These are phyloP conservation scores for Botrytis tulipae DNA, from an alignment of 2,329 filamentous ascomycete species.

Conservation along the genomic window DNA sequence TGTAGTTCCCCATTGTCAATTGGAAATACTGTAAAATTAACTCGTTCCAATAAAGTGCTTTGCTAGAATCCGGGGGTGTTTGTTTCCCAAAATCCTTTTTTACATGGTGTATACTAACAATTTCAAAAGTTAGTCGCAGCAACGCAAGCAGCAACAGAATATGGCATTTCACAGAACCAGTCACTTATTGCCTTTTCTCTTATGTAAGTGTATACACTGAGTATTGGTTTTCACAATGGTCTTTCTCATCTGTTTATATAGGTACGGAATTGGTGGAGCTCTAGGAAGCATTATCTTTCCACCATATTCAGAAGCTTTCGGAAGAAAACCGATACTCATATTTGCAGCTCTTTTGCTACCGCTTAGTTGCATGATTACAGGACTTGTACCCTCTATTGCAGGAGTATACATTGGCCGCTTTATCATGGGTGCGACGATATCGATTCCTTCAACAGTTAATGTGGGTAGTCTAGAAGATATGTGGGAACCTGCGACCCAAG, in stretches of 20 bases:
- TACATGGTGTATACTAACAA: not conserved
- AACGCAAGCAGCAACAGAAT: slow-evolving; percentile 5
- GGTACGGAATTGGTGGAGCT: slow-evolving; percentile 38
- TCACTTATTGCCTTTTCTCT: slow-evolving; percentile 12
- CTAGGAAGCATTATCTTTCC: slow-evolving; percentile 43
- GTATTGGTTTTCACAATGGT: not conserved
- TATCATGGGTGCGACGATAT: slow-evolving; percentile 46
- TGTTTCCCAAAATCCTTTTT: not conserved
- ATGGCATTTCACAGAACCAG: slow-evolving; percentile 12
- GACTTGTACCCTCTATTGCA: slow-evolving; percentile 39
- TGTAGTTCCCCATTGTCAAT: not conserved
- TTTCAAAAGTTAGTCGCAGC: slow-evolving; percentile 9
- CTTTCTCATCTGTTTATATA: not conserved
- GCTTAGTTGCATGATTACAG: slow-evolving; percentile 42
- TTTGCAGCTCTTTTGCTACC: slow-evolving; percentile 39
- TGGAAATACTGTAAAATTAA: not conserved
- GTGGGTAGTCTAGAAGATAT: slow-evolving; percentile 51
- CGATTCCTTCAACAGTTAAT: slow-evolving; percentile 48
- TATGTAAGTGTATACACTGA: not conserved
- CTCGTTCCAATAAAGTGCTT: slow-evolving; percentile 1
- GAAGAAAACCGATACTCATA: slow-evolving; percentile 41
- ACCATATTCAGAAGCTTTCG: slow-evolving; percentile 42
- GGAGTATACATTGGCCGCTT: slow-evolving; percentile 45
- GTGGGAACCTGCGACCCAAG: slow-evolving; percentile 45
- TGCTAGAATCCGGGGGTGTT: slow-evolving; percentile 15